phyloP scores from a whole-genome alignment of 805 yeast species.

The Pichia manshurica region DNA sequence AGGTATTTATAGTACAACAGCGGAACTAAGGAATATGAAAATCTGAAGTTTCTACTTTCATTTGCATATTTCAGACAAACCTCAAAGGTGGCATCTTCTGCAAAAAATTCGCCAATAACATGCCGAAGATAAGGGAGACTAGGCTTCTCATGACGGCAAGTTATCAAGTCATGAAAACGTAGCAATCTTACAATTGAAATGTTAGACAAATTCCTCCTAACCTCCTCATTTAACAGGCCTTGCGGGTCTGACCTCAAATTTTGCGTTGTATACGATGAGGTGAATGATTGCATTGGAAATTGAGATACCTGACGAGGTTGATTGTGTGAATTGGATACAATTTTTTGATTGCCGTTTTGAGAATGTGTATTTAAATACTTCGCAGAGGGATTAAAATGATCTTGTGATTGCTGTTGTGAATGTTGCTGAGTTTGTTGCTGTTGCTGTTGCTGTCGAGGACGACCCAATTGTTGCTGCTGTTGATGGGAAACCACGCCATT shows the following conservation, averaged over 20 bases:
- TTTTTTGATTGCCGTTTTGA: too few relatives aligned
- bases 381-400: too few relatives aligned
- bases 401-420: constrained; percentile 16
- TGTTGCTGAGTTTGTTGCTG: constrained; percentile 14
- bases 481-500: neutral
- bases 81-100: constrained; percentile 44
- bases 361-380: too few relatives aligned
- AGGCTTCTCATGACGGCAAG: constrained; percentile 32
- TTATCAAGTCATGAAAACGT: constrained; percentile 43
- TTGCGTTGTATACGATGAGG: neutral
- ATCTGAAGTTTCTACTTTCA: constrained; percentile 54
- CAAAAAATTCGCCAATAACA: constrained; percentile 45
- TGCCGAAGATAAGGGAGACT: constrained; percentile 46
- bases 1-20: constrained; percentile 50
- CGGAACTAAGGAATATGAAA: constrained; percentile 61
- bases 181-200: constrained; percentile 46
- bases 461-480: constrained; percentile 6
- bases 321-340: neutral
- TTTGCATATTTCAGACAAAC: constrained; percentile 41
- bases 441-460: constrained; percentile 9
- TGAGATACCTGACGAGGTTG: constrained; percentile 5
- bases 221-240: constrained; percentile 17
- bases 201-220: constrained; percentile 35
- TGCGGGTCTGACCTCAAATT: constrained; percentile 7
- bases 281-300: too few relatives aligned